Evolutionary conservation across 495 filamentous ascomycete species (phyloP).

Genomic region (Podospora sp.): DNA sequence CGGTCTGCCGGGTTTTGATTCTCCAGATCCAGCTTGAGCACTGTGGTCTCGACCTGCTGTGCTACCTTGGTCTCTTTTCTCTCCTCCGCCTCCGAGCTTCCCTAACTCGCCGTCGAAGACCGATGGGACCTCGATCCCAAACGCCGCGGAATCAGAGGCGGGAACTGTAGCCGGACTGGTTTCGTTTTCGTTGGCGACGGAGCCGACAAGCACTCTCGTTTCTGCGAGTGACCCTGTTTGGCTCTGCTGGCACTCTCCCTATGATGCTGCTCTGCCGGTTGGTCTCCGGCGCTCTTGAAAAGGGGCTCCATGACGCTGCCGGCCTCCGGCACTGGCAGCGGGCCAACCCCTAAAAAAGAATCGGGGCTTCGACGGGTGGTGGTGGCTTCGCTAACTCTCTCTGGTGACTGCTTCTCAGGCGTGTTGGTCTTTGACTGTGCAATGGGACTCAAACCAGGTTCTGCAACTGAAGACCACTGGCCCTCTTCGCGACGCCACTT

Average conservation of each 20-base stretch:
- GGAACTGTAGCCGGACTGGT: slow-evolving; percentile 16
- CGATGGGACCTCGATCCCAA: slow-evolving; percentile 1
- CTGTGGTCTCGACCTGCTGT: neutral
- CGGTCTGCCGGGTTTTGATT: slow-evolving; percentile 24
- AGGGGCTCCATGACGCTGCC: neutral
- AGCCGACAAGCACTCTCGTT: neutral
- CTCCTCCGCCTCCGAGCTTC: neutral
- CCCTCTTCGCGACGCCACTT: slow-evolving; percentile 45
- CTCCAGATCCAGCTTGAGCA: slow-evolving; percentile 22
- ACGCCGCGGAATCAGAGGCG: slow-evolving; percentile 23
- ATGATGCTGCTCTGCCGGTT: neutral
- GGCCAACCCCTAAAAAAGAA: slow-evolving; percentile 43
- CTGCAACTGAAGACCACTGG: slow-evolving; percentile 53
- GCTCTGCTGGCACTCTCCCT: neutral
- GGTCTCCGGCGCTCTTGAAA: neutral
- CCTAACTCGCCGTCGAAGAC: neutral
- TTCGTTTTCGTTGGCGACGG: slow-evolving; percentile 35
- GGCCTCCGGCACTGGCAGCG: slow-evolving; percentile 14
- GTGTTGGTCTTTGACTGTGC: slow-evolving; percentile 40
- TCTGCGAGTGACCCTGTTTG: neutral
- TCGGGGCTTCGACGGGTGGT: slow-evolving; percentile 17
- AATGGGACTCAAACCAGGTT: slow-evolving; percentile 51
- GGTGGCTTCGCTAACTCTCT: slow-evolving; percentile 12
- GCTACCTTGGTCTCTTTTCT: neutral
- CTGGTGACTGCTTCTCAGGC: neutral